A percentile compares a stretch with the other conserved stretches of the same genome.
These are phyloP conservation scores for Colletotrichum costaricense DNA, from an alignment of 2,329 filamentous ascomycete genomes.

Conservation along the genomic window DNA sequence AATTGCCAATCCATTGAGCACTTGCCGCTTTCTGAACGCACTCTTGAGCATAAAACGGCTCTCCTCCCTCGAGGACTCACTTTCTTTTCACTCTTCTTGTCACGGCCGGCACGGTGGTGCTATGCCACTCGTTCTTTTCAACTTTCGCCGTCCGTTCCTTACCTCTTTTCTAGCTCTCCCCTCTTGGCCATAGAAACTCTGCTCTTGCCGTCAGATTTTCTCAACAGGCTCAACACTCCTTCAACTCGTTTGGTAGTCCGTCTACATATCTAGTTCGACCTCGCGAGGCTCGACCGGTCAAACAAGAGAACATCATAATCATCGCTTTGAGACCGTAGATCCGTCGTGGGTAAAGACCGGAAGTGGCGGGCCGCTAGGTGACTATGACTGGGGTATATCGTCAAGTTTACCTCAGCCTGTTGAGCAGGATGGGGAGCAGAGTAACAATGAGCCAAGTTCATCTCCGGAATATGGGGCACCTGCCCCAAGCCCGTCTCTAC, in stretches of 20 bases:
- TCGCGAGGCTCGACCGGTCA: constrained; percentile 24
- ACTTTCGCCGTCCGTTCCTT: constrained; percentile 2
- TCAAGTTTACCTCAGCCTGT: constrained; percentile 26
- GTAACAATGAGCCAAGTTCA: constrained; percentile 2
- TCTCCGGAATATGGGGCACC: not conserved
- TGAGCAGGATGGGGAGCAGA: constrained; percentile 25
- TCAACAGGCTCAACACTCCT: constrained; percentile 20
- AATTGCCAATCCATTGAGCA: not conserved
- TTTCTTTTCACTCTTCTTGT: not conserved
- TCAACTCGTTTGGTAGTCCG: constrained; percentile 9
- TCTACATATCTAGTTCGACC: constrained; percentile 33
- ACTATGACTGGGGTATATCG: constrained; percentile 26
- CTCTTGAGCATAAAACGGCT: not conserved
- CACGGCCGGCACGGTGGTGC: constrained; percentile 38
- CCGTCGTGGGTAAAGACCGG: constrained; percentile 31
- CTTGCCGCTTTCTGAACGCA: not conserved
- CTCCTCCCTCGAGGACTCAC: not conserved
- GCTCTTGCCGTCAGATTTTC: constrained; percentile 4
- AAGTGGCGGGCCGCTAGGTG: constrained; percentile 33
- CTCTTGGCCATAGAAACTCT: not conserved
- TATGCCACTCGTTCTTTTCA: constrained; percentile 23
- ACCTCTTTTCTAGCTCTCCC: not conserved
- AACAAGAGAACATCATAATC: constrained; percentile 14
- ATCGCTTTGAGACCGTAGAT: constrained; percentile 24
- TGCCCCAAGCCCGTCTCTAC: not conserved